Conservation (phyloP, 257 asterid genomes). For the Solanum clarkiae region DNA sequence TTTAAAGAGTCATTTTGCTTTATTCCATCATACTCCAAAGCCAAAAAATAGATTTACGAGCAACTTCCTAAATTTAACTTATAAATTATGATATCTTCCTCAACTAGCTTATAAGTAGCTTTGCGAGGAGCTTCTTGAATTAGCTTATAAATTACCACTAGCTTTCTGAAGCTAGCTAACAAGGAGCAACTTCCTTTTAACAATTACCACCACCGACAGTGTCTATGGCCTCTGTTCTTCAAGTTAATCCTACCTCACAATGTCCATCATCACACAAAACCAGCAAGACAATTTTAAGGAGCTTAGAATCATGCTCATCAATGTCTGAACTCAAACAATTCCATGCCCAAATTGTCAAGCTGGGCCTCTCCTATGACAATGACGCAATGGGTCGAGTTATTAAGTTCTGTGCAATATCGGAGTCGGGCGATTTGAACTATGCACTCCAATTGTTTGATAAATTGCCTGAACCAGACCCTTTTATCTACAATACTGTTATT, state of each 20-base stretch:
- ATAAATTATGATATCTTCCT: too few relatives aligned
- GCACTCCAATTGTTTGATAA: neutral
- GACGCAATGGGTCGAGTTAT: conserved; percentile 9
- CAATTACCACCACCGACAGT: too few relatives aligned
- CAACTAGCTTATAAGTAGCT: too few relatives aligned
- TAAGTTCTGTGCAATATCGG: neutral
- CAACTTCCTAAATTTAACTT: too few relatives aligned
- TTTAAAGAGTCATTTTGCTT: too few relatives aligned
- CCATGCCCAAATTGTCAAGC: neutral
- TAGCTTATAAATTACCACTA: too few relatives aligned
- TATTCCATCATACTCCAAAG: too few relatives aligned
- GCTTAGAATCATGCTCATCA: conserved; percentile 5
- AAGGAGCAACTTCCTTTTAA: neutral
- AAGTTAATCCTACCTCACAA: neutral
- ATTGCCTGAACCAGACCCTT: conserved; percentile 3
- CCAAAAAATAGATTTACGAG: too few relatives aligned
- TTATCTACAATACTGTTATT: conserved; percentile 1
- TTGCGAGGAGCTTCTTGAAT: too few relatives aligned
- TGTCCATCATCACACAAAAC: neutral
- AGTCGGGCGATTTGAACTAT: neutral
- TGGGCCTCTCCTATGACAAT: conserved; percentile 1
- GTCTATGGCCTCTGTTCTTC: neutral
- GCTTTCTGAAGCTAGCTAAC: too few relatives aligned
- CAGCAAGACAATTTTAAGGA: neutral
- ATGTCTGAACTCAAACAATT: conserved; percentile 4